These are phyloP conservation scores for Penicillium macrosclerotiorum DNA, from an alignment of 495 filamentous ascomycete species.

Conservation along the genomic window DNA sequence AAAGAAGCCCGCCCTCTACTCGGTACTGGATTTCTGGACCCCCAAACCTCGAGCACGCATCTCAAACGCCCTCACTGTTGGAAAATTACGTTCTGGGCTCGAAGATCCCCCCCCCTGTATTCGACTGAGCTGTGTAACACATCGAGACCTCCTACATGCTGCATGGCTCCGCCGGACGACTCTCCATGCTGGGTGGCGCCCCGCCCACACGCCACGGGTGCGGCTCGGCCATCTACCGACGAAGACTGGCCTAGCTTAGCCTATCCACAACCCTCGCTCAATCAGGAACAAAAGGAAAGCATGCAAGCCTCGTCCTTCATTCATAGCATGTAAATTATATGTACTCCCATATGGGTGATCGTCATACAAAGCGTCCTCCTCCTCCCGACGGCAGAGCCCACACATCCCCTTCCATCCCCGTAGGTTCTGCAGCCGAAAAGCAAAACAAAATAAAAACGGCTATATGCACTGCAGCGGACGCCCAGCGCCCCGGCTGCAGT, in stretches of 20 bases:
- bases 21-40: no score
- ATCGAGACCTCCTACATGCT: slow-evolving; percentile 5
- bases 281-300: no score
- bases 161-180: slow-evolving; percentile 18
- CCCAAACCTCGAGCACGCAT: no score
- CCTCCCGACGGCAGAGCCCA: not conserved
- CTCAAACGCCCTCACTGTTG: not conserved
- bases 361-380: not conserved
- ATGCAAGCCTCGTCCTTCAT: no score
- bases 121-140: slow-evolving; percentile 1
- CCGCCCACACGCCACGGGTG: slow-evolving; percentile 1
- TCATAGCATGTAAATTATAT: no score
- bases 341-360: not conserved
- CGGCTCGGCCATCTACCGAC: slow-evolving; percentile 7
- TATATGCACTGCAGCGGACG: slow-evolving; percentile 16
- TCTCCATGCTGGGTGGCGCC: slow-evolving; percentile 16
- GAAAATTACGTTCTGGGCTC: not conserved
- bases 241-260: not conserved
- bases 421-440: no score
- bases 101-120: not conserved
- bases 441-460: no score
- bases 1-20: no score
- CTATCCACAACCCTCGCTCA: no score
- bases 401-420: not conserved
- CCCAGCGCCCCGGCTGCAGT: slow-evolving; percentile 1